Percentiles rank a stretch among this genome's conserved stretches.
phyloP scores from a whole-genome alignment of 306 rosid species.

The Ormosia semicastrata region DNA sequence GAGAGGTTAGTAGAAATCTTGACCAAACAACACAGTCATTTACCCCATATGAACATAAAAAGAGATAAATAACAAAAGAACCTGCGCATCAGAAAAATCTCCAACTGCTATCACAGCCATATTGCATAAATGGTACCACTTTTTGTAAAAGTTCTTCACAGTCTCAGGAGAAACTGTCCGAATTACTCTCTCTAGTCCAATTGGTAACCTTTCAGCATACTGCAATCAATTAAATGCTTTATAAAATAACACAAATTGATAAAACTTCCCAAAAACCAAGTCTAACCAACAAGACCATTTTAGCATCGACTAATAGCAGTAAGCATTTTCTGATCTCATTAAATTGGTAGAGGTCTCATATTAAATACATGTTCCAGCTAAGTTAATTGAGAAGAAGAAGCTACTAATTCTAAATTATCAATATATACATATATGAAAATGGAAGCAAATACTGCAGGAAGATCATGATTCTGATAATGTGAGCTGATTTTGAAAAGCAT shows the following conservation, averaged over 20 bases:
- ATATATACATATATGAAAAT: not conserved
- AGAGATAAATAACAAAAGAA: slow-evolving; percentile 34
- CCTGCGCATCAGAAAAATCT: slow-evolving; percentile 90
- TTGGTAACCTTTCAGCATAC: slow-evolving; percentile 94
- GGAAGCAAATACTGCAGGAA: not conserved
- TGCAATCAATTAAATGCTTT: slow-evolving; percentile 43
- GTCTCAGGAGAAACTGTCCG: slow-evolving; percentile 75
- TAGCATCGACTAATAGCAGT: not conserved
- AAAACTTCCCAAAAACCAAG: not conserved
- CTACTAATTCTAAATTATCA: not conserved
- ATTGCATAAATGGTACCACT: slow-evolving; percentile 89
- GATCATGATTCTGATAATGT: not conserved
- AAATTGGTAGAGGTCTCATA: not conserved
- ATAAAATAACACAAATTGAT: slow-evolving; percentile 20
- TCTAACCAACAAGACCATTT: slow-evolving; percentile 11
- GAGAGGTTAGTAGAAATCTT: slow-evolving; percentile 31
- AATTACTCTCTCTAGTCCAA: slow-evolving; percentile 89
- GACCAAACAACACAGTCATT: slow-evolving; percentile 11
- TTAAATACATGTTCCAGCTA: not conserved
- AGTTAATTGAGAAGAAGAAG: not conserved
- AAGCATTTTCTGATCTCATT: not conserved
- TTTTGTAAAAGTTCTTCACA: slow-evolving; percentile 77
- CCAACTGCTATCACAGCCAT: slow-evolving; percentile 99
- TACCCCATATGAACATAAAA: slow-evolving; percentile 18
- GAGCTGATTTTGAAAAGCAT: not conserved